phyloP scores from a whole-genome alignment of 345 rosid genomes.

The Citrus cavaleriei region DNA sequence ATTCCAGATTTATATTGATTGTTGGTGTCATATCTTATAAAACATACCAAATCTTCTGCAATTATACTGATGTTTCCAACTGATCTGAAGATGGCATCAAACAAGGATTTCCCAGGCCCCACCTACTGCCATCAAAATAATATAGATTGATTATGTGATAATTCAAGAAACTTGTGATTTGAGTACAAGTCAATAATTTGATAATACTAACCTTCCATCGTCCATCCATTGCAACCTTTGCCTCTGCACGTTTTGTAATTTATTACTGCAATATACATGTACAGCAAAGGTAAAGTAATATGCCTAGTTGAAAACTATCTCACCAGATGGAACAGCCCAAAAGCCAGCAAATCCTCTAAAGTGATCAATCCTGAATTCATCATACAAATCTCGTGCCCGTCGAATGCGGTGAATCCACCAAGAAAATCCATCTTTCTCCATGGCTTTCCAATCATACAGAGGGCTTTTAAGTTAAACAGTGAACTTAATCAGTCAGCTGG shows the following conservation, averaged over 20 bases:
- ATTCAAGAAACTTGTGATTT: slow-evolving; percentile 12
- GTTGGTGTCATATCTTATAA: slow-evolving; percentile 13
- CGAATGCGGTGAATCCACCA: slow-evolving; percentile 84
- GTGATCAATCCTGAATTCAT: slow-evolving; percentile 91
- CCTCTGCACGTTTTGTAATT: slow-evolving; percentile 48
- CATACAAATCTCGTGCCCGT: slow-evolving; percentile 75
- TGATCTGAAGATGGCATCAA: slow-evolving; percentile 66
- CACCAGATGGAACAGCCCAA: slow-evolving; percentile 95
- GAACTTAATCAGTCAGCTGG: slow-evolving; percentile 13
- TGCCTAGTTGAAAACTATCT: slow-evolving; percentile 24
- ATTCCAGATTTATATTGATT: background rate
- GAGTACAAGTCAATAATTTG: background rate
- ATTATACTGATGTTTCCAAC: slow-evolving; percentile 75
- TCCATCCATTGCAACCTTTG: slow-evolving; percentile 76
- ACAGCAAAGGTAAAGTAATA: slow-evolving; percentile 3
- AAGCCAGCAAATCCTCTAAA: slow-evolving; percentile 97
- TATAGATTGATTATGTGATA: slow-evolving; percentile 21
- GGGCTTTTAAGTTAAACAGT: slow-evolving; percentile 53
- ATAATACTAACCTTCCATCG: slow-evolving; percentile 71
- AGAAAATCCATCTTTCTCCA: slow-evolving; percentile 80
- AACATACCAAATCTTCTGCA: slow-evolving; percentile 93
- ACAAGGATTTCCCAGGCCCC: slow-evolving; percentile 88
- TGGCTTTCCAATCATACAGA: slow-evolving; percentile 88
- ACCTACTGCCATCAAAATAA: slow-evolving; percentile 62
- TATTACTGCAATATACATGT: slow-evolving; percentile 1